phyloP scores from a whole-genome alignment of 768 basidiomycete genomes.

The Amylocystis lapponica region DNA sequence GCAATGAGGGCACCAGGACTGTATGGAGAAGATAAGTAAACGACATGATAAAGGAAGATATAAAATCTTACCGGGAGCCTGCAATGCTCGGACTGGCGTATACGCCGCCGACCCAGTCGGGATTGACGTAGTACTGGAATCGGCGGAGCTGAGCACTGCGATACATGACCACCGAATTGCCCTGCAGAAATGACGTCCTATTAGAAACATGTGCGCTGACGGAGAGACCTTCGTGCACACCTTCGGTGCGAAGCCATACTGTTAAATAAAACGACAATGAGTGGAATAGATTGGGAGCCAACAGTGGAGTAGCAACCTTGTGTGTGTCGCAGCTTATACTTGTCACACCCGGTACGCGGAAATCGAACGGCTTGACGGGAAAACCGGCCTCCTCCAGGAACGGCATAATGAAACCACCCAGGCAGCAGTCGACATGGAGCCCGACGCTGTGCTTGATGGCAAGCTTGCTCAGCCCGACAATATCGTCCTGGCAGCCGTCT shows the following conservation, averaged over 20 bases:
- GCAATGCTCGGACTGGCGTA: conserved; percentile 89
- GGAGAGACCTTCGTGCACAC: too few relatives aligned
- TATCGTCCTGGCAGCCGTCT: conserved; percentile 84
- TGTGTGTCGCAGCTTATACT: conserved; percentile 95
- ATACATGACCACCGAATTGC: conserved; percentile 95
- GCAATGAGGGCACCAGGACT: conserved; percentile 92
- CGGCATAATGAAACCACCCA: conserved; percentile 91
- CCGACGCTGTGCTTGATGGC: conserved; percentile 75
- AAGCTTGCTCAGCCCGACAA: conserved; percentile 68
- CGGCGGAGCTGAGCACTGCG: conserved; percentile 66
- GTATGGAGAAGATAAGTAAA: neutral
- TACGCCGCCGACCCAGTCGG: conserved; percentile 80
- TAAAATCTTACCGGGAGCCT: conserved; percentile 67
- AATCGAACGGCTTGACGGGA: conserved; percentile 77
- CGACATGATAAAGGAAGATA: neutral
- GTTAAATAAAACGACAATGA: too few relatives aligned
- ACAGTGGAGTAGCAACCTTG: conserved; percentile 46
- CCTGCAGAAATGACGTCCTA: conserved; percentile 40
- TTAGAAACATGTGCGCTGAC: neutral
- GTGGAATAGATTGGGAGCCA: neutral
- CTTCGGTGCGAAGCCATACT: conserved; percentile 96
- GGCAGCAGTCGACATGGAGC: conserved; percentile 91
- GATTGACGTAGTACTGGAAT: conserved; percentile 83
- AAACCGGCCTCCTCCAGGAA: conserved; percentile 81
- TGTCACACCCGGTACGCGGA: conserved; percentile 86